A percentile compares a stretch with the other conserved stretches of the same genome.
phyloP scores from a whole-genome alignment of 305 asterid genomes.

The Stenogyne calaminthoides region DNA sequence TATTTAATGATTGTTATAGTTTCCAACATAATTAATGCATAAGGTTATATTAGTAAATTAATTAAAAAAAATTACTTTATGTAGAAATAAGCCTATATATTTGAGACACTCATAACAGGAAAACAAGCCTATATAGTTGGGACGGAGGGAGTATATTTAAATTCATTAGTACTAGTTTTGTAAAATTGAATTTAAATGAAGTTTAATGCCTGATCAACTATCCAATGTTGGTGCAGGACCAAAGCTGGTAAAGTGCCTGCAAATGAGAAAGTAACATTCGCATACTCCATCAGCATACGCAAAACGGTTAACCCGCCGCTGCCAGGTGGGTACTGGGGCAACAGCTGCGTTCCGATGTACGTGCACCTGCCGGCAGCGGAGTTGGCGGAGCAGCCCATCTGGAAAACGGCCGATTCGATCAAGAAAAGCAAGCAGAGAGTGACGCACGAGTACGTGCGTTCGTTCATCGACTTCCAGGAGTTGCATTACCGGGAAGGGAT shows the following conservation, averaged over 20 bases:
- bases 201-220: too few species aligned
- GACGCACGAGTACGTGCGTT: conserved; percentile 55
- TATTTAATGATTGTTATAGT: too few species aligned
- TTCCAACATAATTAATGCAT: too few species aligned
- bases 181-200: too few species aligned
- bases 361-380: conserved; percentile 57
- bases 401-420: conserved; percentile 57
- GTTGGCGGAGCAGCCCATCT: conserved; percentile 54
- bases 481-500: conserved; percentile 62
- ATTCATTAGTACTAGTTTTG: too few species aligned
- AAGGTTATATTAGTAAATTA: too few species aligned
- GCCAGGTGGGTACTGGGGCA: conserved; percentile 84
- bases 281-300: conserved; percentile 68
- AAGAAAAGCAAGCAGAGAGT: conserved; percentile 64
- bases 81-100: too few species aligned
- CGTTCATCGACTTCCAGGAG: conserved; percentile 73
- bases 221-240: conserved; percentile 39
- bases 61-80: too few species aligned
- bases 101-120: too few species aligned
- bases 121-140: too few species aligned
- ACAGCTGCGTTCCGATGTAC: conserved; percentile 86
- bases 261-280: conserved; percentile 61
- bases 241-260: conserved; percentile 39
- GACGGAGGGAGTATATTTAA: too few species aligned
- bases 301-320: conserved; percentile 57